A percentile compares a stretch with the other conserved stretches of the same genome.
Evolutionary conservation across 345 rosid genomes (phyloP).

Genomic region (Durio zibethinus): DNA sequence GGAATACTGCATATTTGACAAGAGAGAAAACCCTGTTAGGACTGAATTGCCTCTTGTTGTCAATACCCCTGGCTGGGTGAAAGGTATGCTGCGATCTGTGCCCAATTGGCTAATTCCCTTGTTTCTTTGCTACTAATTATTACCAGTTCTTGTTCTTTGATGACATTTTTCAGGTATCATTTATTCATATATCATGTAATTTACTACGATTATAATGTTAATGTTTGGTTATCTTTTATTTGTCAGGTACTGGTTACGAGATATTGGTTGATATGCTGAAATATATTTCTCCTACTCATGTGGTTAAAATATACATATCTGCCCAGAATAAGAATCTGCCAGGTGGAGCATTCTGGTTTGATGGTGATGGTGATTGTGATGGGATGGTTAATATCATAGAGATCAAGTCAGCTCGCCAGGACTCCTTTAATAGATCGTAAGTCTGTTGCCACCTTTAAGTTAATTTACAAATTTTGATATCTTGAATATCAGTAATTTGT

Average conservation of each 20-base stretch:
- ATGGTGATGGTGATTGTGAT: conserved; percentile 38
- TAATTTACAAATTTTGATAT: background rate
- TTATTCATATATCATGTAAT: background rate
- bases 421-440: conserved; percentile 73
- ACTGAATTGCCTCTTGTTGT: conserved; percentile 70
- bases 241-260: conserved; percentile 86
- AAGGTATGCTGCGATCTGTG: conserved; percentile 46
- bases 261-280: conserved; percentile 68
- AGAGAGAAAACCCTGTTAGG: conserved; percentile 34
- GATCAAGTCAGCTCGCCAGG: conserved; percentile 62
- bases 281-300: conserved; percentile 69
- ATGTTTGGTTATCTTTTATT: conserved; percentile 5
- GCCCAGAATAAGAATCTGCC: conserved; percentile 74
- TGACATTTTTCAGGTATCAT: background rate
- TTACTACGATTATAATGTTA: background rate
- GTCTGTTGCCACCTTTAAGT: conserved; percentile 23
- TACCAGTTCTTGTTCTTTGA: background rate
- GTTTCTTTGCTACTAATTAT: background rate
- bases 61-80: conserved; percentile 97
- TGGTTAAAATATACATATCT: conserved; percentile 80
- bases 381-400: conserved; percentile 54
- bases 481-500: background rate
- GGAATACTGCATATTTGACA: conserved; percentile 34
- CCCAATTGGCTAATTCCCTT: background rate
- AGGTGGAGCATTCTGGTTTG: conserved; percentile 72